A percentile compares a stretch with the other conserved stretches of the same genome.
Evolutionary conservation across 2,329 filamentous ascomycete species (phyloP).

Genomic region (Cladosporium sp.): DNA sequence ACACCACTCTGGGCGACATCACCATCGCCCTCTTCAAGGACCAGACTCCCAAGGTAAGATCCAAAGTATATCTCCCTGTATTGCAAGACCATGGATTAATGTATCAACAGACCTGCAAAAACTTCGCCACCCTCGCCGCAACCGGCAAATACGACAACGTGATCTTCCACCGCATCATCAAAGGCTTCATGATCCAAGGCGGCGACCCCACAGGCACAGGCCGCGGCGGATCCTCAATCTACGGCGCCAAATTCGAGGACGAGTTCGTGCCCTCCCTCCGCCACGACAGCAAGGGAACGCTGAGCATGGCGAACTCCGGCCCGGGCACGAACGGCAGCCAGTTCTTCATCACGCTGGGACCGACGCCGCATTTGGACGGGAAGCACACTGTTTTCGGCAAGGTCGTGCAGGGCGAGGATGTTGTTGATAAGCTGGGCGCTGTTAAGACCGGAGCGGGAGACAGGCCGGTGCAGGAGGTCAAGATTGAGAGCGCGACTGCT

Average conservation of each 20-base stretch:
- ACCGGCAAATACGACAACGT: constrained; percentile 33
- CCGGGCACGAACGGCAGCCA: constrained; percentile 91
- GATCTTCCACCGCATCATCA: constrained; percentile 53
- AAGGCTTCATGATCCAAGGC: constrained; percentile 92
- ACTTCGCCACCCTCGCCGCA: constrained; percentile 32
- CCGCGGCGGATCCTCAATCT: constrained; percentile 72
- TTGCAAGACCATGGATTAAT: too few species aligned
- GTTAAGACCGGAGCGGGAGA: constrained; percentile 80
- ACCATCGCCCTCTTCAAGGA: constrained; percentile 29
- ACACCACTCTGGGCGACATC: constrained; percentile 33
- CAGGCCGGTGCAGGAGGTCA: constrained; percentile 73
- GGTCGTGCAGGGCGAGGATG: constrained; percentile 83
- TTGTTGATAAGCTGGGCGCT: constrained; percentile 83
- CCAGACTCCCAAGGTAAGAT: constrained; percentile 29
- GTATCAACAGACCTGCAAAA: constrained; percentile 34
- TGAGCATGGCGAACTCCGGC: constrained; percentile 94
- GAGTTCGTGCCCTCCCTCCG: constrained; percentile 76
- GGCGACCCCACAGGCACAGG: constrained; percentile 32
- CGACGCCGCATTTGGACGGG: constrained; percentile 77
- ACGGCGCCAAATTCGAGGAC: constrained; percentile 82
- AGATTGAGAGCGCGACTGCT: constrained; percentile 49
- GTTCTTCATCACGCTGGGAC: constrained; percentile 78
- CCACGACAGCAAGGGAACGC: constrained; percentile 73
- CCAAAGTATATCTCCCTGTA: too few species aligned
- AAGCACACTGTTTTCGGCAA: constrained; percentile 96